Evolutionary conservation across 176 grass and related monocot genomes (phyloP), one percentile per base, ranked within the genome.

Genomic region (Eleusine indica): DNA sequence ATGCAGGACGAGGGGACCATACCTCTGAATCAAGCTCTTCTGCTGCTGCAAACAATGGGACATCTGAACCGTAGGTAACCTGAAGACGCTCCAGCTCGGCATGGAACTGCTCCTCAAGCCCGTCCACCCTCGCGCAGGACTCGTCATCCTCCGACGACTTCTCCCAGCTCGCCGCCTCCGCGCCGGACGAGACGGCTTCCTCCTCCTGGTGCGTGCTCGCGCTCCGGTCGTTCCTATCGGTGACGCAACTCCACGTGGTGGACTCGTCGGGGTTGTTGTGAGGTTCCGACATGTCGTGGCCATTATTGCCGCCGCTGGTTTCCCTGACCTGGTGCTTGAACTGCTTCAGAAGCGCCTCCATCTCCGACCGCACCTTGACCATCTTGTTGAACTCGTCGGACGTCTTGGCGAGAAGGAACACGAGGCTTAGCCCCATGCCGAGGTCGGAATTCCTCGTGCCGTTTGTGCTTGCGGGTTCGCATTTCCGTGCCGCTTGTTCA

Each of bases 371-470:
- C 66, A 94, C 61, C 73, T 86, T 80, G 7, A 69, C 80, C 92
- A 94, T 94, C 86, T 82, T 94, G 63, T 78, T 86, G 76, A 94
- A 88, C 47, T 94, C 92, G 69, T 79, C 78, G 4, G 89, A 85
- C 5, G 86, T 89, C 92, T 88, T 91, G 37, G 89, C 83, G 1
- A 94, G 83, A 0, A 94, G 86, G 80, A 89, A 88, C 49, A 89
- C 51, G 3, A 94, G 80, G 62, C 92, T 83, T 37, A 91, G 2
- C 3, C 92, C 89, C 3, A 87, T 47, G 13, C 86, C 61, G 0
- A 94, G 83, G 61, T 75, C 89, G 4, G 70, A 28, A 3, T 78
- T 39, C 52, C 43, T 69, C 32, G 51, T 56, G 13, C 52, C 67
- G n/a, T 9, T 17, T 16, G 18, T 14, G 1, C 68, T 9, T 19